Evolutionary conservation across 371 early-diverging fungal genomes (phyloP).

Genomic region (Apophysomyces variabilis): DNA sequence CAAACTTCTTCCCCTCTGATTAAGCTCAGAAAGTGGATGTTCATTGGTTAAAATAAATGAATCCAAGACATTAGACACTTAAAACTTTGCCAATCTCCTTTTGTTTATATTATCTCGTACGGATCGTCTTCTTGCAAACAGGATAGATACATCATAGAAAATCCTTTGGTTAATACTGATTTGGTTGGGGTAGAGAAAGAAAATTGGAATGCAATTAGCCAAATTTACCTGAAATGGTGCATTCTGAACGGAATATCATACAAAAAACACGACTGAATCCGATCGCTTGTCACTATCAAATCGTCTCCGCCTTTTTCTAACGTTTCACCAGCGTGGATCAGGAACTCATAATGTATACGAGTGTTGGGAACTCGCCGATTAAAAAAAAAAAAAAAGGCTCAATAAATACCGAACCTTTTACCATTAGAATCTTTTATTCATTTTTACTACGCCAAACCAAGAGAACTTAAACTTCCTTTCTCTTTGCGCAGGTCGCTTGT

Average conservation of each 20-base stretch:
- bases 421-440: not conserved
- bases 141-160: not conserved
- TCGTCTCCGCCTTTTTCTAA: not conserved
- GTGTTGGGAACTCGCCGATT: not conserved
- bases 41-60: not conserved
- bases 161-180: too few species aligned
- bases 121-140: not conserved
- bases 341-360: not conserved
- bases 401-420: not conserved
- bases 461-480: conserved; percentile 5
- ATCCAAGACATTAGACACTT: conserved; percentile 1
- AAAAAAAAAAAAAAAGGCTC: conserved; percentile 1
- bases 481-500: conserved; percentile 13
- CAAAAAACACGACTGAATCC: not conserved
- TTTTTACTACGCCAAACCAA: not conserved
- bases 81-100: not conserved
- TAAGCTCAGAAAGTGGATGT: not conserved
- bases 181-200: too few species aligned
- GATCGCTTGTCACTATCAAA: not conserved
- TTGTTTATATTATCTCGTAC: not conserved
- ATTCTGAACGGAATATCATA: not conserved
- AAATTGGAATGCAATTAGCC: too few species aligned
- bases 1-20: not conserved
- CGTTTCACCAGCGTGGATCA: conserved; percentile 6
- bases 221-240: too few species aligned